Conservation (phyloP, 225 moss, liverwort and hornwort species). For the Pseudoscleropodium purum region DNA sequence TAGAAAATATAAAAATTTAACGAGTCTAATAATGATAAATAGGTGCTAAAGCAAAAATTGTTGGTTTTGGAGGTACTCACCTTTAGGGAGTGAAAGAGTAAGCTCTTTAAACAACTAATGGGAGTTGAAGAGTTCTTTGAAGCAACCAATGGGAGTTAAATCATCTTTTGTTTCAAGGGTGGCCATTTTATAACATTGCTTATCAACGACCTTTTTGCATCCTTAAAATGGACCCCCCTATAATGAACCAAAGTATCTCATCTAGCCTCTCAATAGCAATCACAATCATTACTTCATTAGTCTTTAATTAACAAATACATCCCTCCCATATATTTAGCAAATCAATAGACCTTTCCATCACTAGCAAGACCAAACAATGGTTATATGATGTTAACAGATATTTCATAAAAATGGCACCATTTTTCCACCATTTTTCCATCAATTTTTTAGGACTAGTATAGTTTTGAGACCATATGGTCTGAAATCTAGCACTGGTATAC, state of each 20-base stretch:
- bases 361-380: not conserved
- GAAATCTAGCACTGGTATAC: too few relatives aligned
- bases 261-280: rapidly evolving
- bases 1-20: too few relatives aligned
- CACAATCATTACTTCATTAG: not conserved
- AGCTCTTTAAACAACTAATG: not conserved
- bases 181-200: not conserved
- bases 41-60: rapidly evolving
- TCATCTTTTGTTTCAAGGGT: not conserved
- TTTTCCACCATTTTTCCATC: too few relatives aligned
- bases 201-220: not conserved
- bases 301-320: not conserved
- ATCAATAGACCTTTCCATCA: not conserved
- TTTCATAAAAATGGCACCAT: too few relatives aligned
- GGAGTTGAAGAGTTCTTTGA: not conserved
- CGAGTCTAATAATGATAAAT: rapidly evolving
- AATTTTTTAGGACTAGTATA: too few relatives aligned
- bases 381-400: not conserved
- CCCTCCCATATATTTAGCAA: rapidly evolving
- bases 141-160: not conserved
- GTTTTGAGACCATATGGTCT: too few relatives aligned
- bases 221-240: rapidly evolving
- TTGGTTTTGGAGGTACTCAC: not conserved
- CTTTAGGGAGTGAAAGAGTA: not conserved
- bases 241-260: not conserved